A percentile compares a stretch with the other conserved stretches of the same genome.
phyloP scores from a whole-genome alignment of 2,329 filamentous ascomycete genomes.

The Aspergillus quadrilineatus region DNA sequence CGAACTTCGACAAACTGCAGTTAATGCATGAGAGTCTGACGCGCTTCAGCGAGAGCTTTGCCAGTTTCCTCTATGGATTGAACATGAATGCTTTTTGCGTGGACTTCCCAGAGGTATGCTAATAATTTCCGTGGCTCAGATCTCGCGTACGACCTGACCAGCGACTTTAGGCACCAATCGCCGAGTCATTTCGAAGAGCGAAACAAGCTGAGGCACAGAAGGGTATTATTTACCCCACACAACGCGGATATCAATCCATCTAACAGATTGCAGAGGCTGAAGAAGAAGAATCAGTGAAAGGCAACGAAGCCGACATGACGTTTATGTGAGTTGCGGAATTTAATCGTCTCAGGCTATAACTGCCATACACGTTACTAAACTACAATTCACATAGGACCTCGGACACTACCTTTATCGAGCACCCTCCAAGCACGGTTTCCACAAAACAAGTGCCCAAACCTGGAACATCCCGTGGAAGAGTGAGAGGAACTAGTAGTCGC shows the following conservation, averaged over 20 bases:
- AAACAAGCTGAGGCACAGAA: conserved; percentile 57
- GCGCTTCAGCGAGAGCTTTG: conserved; percentile 93
- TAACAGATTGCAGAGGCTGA: conserved; percentile 34
- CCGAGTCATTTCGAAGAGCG: conserved; percentile 75
- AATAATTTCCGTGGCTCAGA: not conserved
- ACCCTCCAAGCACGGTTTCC: conserved; percentile 60
- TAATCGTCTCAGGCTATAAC: not conserved
- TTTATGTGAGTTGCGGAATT: conserved; percentile 65
- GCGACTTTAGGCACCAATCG: conserved; percentile 66
- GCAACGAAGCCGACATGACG: conserved; percentile 68
- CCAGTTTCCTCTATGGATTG: conserved; percentile 88
- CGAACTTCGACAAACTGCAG: conserved; percentile 96
- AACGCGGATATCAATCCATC: not conserved
- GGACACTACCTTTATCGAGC: conserved; percentile 86
- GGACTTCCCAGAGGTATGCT: conserved; percentile 82
- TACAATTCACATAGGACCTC: conserved; percentile 64
- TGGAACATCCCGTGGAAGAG: conserved; percentile 25
- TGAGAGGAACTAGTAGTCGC: conserved; percentile 24
- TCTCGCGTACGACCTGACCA: conserved; percentile 3
- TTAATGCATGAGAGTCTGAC: conserved; percentile 93
- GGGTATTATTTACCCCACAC: conserved; percentile 30
- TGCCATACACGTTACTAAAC: conserved; percentile 7
- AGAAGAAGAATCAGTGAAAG: conserved; percentile 31
- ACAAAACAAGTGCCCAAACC: conserved; percentile 46
- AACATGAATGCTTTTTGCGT: conserved; percentile 99